phyloP scores from a whole-genome alignment of 768 basidiomycete species.

The Suillus occidentalis region DNA sequence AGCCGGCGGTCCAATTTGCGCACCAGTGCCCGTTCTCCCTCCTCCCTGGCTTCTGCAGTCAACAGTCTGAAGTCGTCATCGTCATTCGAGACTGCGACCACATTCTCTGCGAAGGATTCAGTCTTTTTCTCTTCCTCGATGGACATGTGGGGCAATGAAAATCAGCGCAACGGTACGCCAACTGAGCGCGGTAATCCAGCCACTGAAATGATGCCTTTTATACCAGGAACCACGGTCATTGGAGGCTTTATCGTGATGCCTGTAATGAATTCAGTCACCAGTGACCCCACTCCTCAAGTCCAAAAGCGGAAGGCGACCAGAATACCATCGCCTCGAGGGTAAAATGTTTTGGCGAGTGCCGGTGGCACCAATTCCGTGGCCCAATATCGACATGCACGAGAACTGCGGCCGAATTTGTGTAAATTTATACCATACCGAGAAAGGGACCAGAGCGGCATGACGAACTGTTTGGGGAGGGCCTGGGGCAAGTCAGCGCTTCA shows the following conservation, averaged over 20 bases:
- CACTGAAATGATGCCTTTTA: background rate
- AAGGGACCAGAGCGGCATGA: background rate
- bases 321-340: background rate
- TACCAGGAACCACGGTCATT: background rate
- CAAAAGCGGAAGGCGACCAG: background rate
- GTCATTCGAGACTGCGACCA: background rate
- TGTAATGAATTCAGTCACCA: background rate
- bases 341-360: background rate
- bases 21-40: slow-evolving; percentile 24
- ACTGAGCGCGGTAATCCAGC: background rate
- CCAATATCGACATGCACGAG: background rate
- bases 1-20: slow-evolving; percentile 30
- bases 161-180: background rate
- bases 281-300: background rate
- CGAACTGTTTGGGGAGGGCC: background rate
- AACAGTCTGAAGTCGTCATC: slow-evolving; percentile 15
- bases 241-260: background rate
- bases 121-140: slow-evolving; percentile 11
- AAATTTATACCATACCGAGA: background rate
- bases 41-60: slow-evolving; percentile 12
- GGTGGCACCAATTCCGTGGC: background rate
- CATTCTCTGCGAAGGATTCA: slow-evolving; percentile 12
- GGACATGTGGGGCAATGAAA: slow-evolving; percentile 10
- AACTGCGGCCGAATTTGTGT: background rate
- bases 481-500: background rate